These are phyloP conservation scores for Venustampulla echinocandica DNA, from an alignment of 495 filamentous ascomycete genomes.

Conservation along the genomic window DNA sequence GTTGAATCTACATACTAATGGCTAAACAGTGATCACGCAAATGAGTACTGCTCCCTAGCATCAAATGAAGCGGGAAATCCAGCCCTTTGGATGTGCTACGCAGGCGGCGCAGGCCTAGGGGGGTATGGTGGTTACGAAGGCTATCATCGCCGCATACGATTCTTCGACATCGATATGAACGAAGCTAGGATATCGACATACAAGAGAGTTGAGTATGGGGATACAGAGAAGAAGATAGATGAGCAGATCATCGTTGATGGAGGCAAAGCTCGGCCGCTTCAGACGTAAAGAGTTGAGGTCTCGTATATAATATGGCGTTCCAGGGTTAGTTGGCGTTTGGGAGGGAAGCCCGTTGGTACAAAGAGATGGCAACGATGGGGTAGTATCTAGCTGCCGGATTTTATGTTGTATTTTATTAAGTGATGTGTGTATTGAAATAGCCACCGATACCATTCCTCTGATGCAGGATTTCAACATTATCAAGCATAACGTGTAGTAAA, in stretches of 20 bases:
- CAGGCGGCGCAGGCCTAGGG: conserved; percentile 78
- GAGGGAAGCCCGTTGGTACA: no score
- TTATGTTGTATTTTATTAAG: no score
- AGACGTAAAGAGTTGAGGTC: no score
- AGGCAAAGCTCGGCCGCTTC: no score
- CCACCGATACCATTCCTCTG: no score
- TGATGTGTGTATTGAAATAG: no score
- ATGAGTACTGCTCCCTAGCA: conserved; percentile 86
- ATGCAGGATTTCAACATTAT: no score
- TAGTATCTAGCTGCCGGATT: no score
- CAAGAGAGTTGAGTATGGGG: conserved; percentile 81
- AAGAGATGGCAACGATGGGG: no score
- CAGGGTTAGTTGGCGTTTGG: no score
- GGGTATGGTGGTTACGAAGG: conserved; percentile 87
- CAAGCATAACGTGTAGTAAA: no score
- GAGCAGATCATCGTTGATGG: conserved; percentile 83
- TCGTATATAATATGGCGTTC: no score
- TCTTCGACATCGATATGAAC: conserved; percentile 91
- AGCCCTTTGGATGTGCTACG: conserved; percentile 98
- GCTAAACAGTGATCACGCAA: conserved; percentile 69
- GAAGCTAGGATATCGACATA: conserved; percentile 80
- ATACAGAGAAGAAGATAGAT: conserved; percentile 62
- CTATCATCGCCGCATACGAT: conserved; percentile 72
- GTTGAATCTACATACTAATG: conserved; percentile 8
- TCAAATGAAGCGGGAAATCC: conserved; percentile 42